Percentiles rank a stretch among this genome's conserved stretches.
Evolutionary conservation across 2,329 filamentous ascomycete species (phyloP).

Genomic region (Verticillium albo-atrum): DNA sequence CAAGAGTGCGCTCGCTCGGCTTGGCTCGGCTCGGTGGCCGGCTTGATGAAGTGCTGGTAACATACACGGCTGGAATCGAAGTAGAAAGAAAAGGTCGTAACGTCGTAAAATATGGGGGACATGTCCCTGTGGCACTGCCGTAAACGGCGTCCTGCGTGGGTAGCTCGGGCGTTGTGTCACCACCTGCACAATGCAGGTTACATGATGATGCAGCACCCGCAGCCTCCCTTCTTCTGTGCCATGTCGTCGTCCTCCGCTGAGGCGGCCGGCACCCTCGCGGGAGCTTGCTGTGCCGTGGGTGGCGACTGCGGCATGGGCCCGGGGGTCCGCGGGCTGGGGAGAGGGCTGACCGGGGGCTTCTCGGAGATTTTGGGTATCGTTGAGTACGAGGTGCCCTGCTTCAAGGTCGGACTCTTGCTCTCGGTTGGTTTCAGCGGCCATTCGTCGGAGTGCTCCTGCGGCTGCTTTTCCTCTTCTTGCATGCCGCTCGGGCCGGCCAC

Average conservation of each 20-base stretch:
- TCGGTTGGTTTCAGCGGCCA: slow-evolving; percentile 55
- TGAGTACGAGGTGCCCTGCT: slow-evolving; percentile 50
- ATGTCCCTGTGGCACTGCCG: background rate
- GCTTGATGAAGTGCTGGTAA: slow-evolving; percentile 7
- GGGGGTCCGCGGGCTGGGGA: slow-evolving; percentile 43
- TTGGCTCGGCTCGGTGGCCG: slow-evolving; percentile 1
- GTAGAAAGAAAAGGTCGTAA: slow-evolving; percentile 14
- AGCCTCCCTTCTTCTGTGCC: slow-evolving; percentile 34
- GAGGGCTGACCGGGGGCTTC: slow-evolving; percentile 30
- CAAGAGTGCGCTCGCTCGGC: slow-evolving; percentile 6
- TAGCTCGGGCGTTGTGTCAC: background rate
- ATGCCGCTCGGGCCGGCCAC: slow-evolving; percentile 21
- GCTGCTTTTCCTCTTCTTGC: slow-evolving; percentile 22
- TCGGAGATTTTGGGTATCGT: slow-evolving; percentile 59
- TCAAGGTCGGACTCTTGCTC: slow-evolving; percentile 41
- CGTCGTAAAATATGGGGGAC: slow-evolving; percentile 11
- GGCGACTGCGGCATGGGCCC: slow-evolving; percentile 11
- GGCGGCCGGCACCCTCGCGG: slow-evolving; percentile 14
- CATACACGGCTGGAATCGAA: slow-evolving; percentile 11
- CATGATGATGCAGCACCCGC: slow-evolving; percentile 49
- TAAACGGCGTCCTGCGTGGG: background rate
- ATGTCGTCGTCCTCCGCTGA: slow-evolving; percentile 22
- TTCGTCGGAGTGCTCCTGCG: slow-evolving; percentile 32
- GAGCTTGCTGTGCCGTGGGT: slow-evolving; percentile 25
- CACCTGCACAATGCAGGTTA: slow-evolving; percentile 17